phyloP scores from a whole-genome alignment of 2,329 filamentous ascomycete genomes.

The Orbilia blumenaviensis region DNA sequence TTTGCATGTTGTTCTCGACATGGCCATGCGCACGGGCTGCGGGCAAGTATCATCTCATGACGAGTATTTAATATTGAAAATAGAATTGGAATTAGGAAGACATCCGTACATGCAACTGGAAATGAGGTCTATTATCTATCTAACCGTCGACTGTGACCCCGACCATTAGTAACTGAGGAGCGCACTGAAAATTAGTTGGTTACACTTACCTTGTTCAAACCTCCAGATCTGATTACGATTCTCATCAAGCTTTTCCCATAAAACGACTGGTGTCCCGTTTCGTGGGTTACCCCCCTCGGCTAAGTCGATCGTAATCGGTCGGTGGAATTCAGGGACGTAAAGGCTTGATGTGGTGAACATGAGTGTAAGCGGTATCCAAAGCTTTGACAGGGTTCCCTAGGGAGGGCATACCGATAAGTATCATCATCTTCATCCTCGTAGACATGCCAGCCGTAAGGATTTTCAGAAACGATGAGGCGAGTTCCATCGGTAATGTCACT shows the following conservation, averaged over 20 bases:
- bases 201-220: neutral
- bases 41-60: too few relatives aligned
- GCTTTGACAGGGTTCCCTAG: neutral
- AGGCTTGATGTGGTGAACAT: neutral
- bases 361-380: neutral
- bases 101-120: too few relatives aligned
- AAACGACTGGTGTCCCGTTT: neutral
- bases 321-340: neutral
- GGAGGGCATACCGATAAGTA: neutral
- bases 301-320: neutral
- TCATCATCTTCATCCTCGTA: conserved; percentile 7
- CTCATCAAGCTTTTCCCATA: neutral
- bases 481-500: neutral
- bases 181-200: neutral
- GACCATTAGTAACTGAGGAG: neutral
- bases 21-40: too few relatives aligned
- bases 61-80: too few relatives aligned
- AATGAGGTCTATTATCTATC: too few relatives aligned
- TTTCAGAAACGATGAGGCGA: neutral
- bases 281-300: neutral
- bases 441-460: neutral
- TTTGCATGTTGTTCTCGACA: too few relatives aligned
- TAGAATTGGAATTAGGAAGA: too few relatives aligned
- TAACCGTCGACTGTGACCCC: neutral
- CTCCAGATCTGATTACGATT: neutral